Base-by-base conservation (phyloP, 805 yeast genomes). In the Candida vaughaniae region DNA sequence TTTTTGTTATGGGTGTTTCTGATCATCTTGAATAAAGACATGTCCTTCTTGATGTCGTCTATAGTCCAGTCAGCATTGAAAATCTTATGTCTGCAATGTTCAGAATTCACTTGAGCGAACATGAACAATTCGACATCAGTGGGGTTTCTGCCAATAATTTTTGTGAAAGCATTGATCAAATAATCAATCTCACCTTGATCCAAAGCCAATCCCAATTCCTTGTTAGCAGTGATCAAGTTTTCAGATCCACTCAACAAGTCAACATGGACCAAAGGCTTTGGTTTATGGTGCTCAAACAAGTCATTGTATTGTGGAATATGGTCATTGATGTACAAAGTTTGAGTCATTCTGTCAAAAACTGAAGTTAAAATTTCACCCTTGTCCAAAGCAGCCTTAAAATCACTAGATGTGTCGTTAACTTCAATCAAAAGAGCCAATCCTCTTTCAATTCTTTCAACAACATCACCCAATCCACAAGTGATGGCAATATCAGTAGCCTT, bases 101-200 rank as follows among this genome's bases (percentile, higher is more conserved):
- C 99, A 17, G 97, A 89, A 71, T 93, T 93, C 49, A 93, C 99
- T 69, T 93, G 99, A 28, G 99, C 99, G 71, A 93, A 93, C 97
- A 93, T 93, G 66, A 93, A 93, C 45, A 93, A 73, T 66, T 93
- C 99, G 16, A 89, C 98, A 62, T 93, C 99, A 22, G 98, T 91
- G 36, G 99, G 98, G 58, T 90, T 87, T 63, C 98, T 80, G 31
- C 83, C 80, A 47, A 83, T 68, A 22, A 74, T 75, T 35, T 82
- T 72, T 39, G 79, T 84, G 69, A 93, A 93, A 1, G 97, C 95
- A 20, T 78, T 70, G 52, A 81, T 75, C 55, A 93, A 75, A 64
- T 93, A 93, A 31, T 85, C 86, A 51, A 93, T 87, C 69, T 93
- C 99, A 41, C 95, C 95, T 42, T 76, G 71, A 64, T 95, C 98